Conservation (phyloP, 345 rosid genomes). For the Melaleuca alternifolia region DNA sequence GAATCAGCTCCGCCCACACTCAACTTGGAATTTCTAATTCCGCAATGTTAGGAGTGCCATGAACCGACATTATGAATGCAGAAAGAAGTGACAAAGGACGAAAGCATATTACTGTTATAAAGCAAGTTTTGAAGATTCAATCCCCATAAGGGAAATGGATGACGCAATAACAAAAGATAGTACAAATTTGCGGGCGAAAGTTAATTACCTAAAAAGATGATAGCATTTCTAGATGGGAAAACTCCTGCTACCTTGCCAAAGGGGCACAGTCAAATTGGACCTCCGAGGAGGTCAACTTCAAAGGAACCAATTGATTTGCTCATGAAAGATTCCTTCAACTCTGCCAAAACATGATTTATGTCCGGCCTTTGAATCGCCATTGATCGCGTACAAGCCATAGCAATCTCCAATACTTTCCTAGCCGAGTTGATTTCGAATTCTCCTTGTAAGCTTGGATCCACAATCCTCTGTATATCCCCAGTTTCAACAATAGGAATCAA, state of each 20-base stretch:
- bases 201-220: background rate
- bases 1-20: background rate
- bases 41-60: background rate
- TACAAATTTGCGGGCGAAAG: background rate
- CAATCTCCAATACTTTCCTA: constrained; percentile 34
- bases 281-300: background rate
- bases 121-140: background rate
- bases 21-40: background rate
- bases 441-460: constrained; percentile 27
- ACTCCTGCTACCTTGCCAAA: background rate
- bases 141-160: background rate
- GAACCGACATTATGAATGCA: background rate
- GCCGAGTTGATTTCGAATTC: constrained; percentile 17
- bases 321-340: constrained; percentile 21
- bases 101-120: background rate
- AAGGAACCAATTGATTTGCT: background rate
- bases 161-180: background rate
- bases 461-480: constrained; percentile 27
- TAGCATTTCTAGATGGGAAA: background rate
- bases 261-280: background rate
- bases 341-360: constrained; percentile 26
- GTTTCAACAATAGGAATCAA: constrained; percentile 13
- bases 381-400: constrained; percentile 21
- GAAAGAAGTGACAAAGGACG: background rate
- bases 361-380: constrained; percentile 20